A percentile compares a stretch with the other conserved stretches of the same genome.
Conservation (phyloP, 495 filamentous ascomycete species). For the Aspergillus funiculosus region DNA sequence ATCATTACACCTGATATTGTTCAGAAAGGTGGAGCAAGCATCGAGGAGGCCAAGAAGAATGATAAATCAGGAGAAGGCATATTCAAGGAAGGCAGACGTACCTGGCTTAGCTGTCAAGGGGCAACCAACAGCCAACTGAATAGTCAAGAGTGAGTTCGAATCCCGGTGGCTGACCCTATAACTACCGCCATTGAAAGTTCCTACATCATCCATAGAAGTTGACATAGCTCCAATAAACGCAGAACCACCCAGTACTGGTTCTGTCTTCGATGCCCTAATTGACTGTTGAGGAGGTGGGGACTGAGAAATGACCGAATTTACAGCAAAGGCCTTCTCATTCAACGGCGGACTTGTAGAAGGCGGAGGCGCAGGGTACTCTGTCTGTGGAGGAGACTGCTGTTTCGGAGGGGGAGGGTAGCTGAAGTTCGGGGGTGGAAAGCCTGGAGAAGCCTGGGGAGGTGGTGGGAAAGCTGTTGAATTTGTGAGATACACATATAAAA, state of each 20-base stretch:
- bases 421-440: slow-evolving; percentile 28
- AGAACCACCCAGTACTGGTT: slow-evolving; percentile 21
- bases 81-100: too few species aligned
- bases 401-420: slow-evolving; percentile 37
- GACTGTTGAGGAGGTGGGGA: slow-evolving; percentile 19
- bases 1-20: slow-evolving; percentile 68
- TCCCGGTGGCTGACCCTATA: slow-evolving; percentile 92
- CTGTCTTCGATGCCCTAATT: slow-evolving; percentile 16
- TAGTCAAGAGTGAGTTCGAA: slow-evolving; percentile 78
- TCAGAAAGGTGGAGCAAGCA: neutral
- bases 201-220: slow-evolving; percentile 60
- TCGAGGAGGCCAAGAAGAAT: neutral
- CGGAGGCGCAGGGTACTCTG: slow-evolving; percentile 9
- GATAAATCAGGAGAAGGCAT: slow-evolving; percentile 20
- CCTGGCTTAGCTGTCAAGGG: slow-evolving; percentile 78
- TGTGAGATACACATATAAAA: neutral
- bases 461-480: slow-evolving; percentile 10
- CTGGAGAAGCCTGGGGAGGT: slow-evolving; percentile 8
- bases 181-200: slow-evolving; percentile 92
- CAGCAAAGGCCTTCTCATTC: slow-evolving; percentile 21
- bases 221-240: slow-evolving; percentile 22
- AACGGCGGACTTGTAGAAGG: slow-evolving; percentile 19
- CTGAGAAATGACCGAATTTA: slow-evolving; percentile 4
- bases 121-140: slow-evolving; percentile 86
- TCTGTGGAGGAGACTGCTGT: slow-evolving; percentile 12